Evolutionary conservation across 768 basidiomycete genomes (phyloP), one percentile per base, ranked within the genome.

Genomic region (Leccinum incarnatum): DNA sequence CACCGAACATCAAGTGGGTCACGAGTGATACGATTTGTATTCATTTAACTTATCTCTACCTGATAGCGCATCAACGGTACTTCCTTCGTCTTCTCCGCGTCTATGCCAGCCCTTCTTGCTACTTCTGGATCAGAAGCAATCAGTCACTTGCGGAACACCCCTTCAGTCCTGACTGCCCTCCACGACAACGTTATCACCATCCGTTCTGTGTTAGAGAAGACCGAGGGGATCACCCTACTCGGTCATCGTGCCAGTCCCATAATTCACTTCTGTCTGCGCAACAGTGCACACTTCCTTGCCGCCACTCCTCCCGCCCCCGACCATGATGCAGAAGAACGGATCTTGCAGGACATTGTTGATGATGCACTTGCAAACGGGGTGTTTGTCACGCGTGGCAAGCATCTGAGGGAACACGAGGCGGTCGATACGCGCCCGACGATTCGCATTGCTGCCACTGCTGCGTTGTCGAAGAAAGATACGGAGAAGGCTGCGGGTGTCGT

Each of bases 21-120:
- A 2, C 23, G 17, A 17, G 40, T 7, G 12, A 17, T 21, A 4
- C 52, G n/a, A 25, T 54, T 19, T 11, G 29, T 25, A 21, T 46
- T 45, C 1, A 25, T 10, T 29, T 37, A 4, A 52, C 29, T n/a
- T 5, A 23, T 30, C 52, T 58, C n/a, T 1, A 11, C 51, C 25
- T 34, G 17, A 34, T 67, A 97, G 85, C 94, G 94, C 49, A 97
- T 96, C 82, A 98, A 98, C 71, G 93, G 92, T 15, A 87, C 93
- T 4, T 86, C 94, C 0, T 96, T 93, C 71, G 94, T 99, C 59
- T 99, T 94, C 79, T 97, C 96, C 1, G 97, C 97, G 17, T 87
- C 96, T 2, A 86, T 96, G 78, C 97, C 97, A 0, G 84, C 93
- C 3, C 81, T 95, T 46, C 86, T 98, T 40, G 87, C 93, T 19